Conservation (phyloP, 2,329 filamentous ascomycete genomes). For the Aspergillus sp. region DNA sequence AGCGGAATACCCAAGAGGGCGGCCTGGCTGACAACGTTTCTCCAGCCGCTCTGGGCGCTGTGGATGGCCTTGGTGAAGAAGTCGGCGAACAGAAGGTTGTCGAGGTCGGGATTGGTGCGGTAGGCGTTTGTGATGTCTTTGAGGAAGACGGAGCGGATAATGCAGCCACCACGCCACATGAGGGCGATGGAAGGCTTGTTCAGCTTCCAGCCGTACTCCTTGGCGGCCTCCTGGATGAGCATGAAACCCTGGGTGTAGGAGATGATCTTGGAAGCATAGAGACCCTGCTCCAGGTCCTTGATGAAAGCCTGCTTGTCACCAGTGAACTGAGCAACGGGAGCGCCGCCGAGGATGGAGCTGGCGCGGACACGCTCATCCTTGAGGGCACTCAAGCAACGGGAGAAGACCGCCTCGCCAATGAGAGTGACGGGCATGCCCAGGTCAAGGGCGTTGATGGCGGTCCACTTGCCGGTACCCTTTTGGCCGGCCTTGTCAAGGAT, state of each 20-base stretch:
- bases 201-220: slow-evolving; percentile 95
- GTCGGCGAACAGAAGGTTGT: slow-evolving; percentile 97
- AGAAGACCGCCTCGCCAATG: slow-evolving; percentile 93
- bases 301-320: slow-evolving; percentile 92
- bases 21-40: slow-evolving; percentile 82
- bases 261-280: slow-evolving; percentile 99
- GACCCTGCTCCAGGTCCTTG: slow-evolving; percentile 93
- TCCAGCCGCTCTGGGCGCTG: slow-evolving; percentile 87
- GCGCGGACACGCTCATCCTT: slow-evolving; percentile 88
- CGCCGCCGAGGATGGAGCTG: slow-evolving; percentile 68
- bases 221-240: slow-evolving; percentile 97
- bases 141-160: slow-evolving; percentile 98
- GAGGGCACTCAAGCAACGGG: slow-evolving; percentile 85
- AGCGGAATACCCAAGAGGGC: slow-evolving; percentile 92
- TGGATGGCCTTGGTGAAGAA: slow-evolving; percentile 99
- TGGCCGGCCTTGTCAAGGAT: slow-evolving; percentile 97
- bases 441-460: slow-evolving; percentile 96
- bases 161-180: slow-evolving; percentile 99
- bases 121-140: slow-evolving; percentile 99
- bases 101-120: slow-evolving; percentile 84
- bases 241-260: slow-evolving; percentile 99
- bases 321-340: slow-evolving; percentile 63
- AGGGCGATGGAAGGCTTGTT: slow-evolving; percentile 99
- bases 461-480: slow-evolving; percentile 99
- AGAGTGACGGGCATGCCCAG: slow-evolving; percentile 97